A percentile compares a stretch with the other conserved stretches of the same genome.
Conservation (phyloP, 805 yeast genomes). For the Saccharomycopsis sp. region DNA sequence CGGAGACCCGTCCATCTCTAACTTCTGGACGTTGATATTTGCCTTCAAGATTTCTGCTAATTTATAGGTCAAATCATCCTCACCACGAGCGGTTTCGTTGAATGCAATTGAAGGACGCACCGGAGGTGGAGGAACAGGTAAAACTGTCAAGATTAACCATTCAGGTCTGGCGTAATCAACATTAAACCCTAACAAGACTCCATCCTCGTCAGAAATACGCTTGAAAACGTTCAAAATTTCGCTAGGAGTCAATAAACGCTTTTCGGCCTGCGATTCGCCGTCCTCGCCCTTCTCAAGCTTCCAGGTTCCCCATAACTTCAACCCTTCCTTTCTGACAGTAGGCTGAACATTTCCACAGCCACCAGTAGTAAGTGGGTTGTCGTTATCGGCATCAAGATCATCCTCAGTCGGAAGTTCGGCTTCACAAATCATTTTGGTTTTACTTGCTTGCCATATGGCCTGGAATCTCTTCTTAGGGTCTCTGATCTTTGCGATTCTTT, state of each 20-base stretch:
- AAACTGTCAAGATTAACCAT: conserved; percentile 95
- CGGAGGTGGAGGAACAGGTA: conserved; percentile 99
- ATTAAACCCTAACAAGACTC: conserved; percentile 76
- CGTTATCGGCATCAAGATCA: conserved; percentile 39
- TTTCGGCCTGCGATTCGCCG: conserved; percentile 86
- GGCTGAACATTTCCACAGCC: conserved; percentile 99
- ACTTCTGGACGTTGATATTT: conserved; percentile 91
- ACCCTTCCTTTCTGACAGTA: conserved; percentile 89
- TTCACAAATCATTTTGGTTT: conserved; percentile 92
- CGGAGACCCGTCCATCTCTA: conserved; percentile 98
- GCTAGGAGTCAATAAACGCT: conserved; percentile 77
- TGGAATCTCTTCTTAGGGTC: conserved; percentile 95
- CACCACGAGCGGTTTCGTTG: conserved; percentile 97
- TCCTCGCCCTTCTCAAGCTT: conserved; percentile 78
- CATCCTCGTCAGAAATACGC: conserved; percentile 83
- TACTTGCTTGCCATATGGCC: conserved; percentile 92
- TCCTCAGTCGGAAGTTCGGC: conserved; percentile 69
- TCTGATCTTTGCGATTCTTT: conserved; percentile 79
- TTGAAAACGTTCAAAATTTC: conserved; percentile 89
- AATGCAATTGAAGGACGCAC: conserved; percentile 98
- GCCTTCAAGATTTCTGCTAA: conserved; percentile 96
- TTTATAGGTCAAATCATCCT: conserved; percentile 97
- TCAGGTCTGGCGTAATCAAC: conserved; percentile 98
- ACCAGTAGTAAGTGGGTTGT: conserved; percentile 59
- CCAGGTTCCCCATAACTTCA: conserved; percentile 98